Base-by-base conservation (phyloP, 2,329 filamentous ascomycete species). In the Aspergillus pseudoviridinutans region DNA sequence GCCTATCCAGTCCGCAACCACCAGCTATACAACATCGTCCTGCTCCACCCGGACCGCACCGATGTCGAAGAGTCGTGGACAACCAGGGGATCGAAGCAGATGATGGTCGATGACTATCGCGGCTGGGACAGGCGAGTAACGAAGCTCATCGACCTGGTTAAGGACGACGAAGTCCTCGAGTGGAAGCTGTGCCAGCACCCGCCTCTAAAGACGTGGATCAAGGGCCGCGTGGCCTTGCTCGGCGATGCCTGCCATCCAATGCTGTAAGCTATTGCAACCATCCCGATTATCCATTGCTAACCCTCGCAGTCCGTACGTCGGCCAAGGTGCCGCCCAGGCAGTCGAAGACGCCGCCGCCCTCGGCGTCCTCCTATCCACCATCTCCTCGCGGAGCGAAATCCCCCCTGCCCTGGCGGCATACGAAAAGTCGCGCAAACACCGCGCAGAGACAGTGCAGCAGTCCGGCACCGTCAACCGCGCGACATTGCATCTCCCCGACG, bases 1-100 rank as follows among this genome's bases (percentile, higher is more conserved):
- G 88, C 88, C 0, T 93, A 92, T 70, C 86, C 89, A 0, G 86
- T 93, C 47, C 81, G 84, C 60, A 83, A 80, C 67, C 85, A 90
- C 66, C 80, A 79, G 38, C 81, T 87, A 64, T 88, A 87, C 75
- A 88, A 88, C 72, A 74, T 88, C 35, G 85, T 84, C 12, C 80
- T 84, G 10, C 78, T 82, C 29, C 85, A 87, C 69, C 85, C 85
- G 2, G 85, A 87, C 65, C 75, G 73, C 61, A 82, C 85, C 68
- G 86, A 85, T 55, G 82, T 84, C 12, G 78, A 79, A 9, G 82
- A 84, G 41, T 86, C 82, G 0, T 88, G 87, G 78, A 88, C 85
- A 0, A 87, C 84, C 7, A 80, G 79, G 61, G 85, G 83, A 10
- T 82, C 80, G 60, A 88, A 88, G 74, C 66, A 76, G 28, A 79